phyloP scores from a whole-genome alignment of 768 basidiomycete species.

The Mycena polygramma region DNA sequence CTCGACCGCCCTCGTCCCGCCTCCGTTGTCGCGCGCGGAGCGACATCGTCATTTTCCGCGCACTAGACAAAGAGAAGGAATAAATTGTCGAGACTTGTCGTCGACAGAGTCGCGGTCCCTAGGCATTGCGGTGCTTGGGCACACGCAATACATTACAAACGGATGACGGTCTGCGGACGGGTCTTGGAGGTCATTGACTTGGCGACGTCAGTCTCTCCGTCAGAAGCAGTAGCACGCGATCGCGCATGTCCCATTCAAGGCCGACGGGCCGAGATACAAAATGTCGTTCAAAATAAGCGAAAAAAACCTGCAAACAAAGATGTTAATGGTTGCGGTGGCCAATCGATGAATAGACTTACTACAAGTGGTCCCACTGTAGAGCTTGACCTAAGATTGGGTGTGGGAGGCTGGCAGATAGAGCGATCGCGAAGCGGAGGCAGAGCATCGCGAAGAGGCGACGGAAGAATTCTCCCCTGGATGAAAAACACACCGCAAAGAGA shows the following conservation, averaged over 20 bases:
- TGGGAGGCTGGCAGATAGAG: neutral
- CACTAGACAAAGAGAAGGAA: too few relatives aligned
- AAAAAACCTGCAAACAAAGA: neutral
- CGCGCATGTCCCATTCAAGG: too few relatives aligned
- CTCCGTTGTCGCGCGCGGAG: neutral
- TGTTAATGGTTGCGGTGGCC: neutral
- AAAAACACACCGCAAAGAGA: neutral
- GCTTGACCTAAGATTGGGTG: neutral
- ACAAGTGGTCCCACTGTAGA: neutral
- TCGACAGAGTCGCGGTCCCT: too few relatives aligned
- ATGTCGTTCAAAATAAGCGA: too few relatives aligned
- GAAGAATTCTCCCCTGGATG: neutral
- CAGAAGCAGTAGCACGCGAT: neutral
- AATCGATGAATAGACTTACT: conserved; percentile 1
- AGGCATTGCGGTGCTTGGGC: too few relatives aligned
- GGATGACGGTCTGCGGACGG: conserved; percentile 10
- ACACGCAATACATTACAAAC: neutral
- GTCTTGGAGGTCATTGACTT: neutral
- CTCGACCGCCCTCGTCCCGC: neutral
- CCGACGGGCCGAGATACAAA: too few relatives aligned
- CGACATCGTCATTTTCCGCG: neutral
- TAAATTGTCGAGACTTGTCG: too few relatives aligned
- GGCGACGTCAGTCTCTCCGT: conserved; percentile 1
- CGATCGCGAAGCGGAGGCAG: conserved; percentile 1
- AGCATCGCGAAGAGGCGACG: conserved; percentile 11